Base-by-base conservation (phyloP, 176 grass and related monocot species). In the Musa itinerans region DNA sequence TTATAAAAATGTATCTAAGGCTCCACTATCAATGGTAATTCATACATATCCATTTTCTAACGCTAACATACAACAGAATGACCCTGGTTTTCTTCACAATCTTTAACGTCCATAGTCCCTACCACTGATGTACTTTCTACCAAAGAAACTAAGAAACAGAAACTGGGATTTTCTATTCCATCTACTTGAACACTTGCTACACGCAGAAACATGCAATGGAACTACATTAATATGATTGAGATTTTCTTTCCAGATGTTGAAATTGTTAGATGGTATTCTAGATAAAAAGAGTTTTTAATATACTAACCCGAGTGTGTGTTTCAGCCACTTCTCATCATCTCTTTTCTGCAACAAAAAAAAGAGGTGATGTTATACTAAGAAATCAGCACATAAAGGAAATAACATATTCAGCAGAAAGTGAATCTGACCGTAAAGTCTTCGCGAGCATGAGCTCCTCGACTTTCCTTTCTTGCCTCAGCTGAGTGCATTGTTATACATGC, bases 401-500 rank as follows among this genome's bases (percentile, higher is more conserved):
- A 26, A 79, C 74, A 63, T 66, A 76, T 68, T 57, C 73, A 66
- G 72, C 72, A 57, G 72, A 56, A 56, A 55, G 65, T 21, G 59
- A 57, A 72, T 51, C 78, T 73, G 54, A 92, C 90, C 85, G 87
- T 87, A 85, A 96, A 96, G 83, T 96, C 90, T 83, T 96, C 93
- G 21, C 90, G 90, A 83, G 93, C 93, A 82, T 96, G 93, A 73
- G 93, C 93, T 71, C 93, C 90, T 81, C 93, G 85, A 56, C 93
- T 96, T 81, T 96, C 93, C 74, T 96, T 92, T 77, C 90, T 86
- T 74, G 93, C 93, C 81, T 96, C 93, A 1, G 93, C 89, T 53
- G 93, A 96, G 81, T 92, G 51, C 89, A 96, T 96, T 64, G 90
- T 96, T 79, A 96, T 85, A 77, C 76, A 90, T 83, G 93, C 93